phyloP scores from a whole-genome alignment of 352 stramenopile species.

The Phytophthora ohioensis region DNA sequence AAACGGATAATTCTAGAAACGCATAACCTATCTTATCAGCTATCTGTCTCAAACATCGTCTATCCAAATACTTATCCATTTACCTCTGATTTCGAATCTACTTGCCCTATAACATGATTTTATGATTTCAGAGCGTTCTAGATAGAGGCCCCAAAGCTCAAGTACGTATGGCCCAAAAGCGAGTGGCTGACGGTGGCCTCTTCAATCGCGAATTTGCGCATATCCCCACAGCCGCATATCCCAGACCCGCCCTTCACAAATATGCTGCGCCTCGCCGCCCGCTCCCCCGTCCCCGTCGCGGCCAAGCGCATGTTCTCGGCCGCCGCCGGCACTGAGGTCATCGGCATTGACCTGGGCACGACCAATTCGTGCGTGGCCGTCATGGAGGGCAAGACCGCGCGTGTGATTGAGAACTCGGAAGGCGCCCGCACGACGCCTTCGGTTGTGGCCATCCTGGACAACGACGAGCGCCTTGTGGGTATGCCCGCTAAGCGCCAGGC shows the following conservation, averaged over 20 bases:
- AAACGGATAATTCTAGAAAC: background rate
- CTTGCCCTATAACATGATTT: background rate
- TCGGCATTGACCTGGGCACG: slow-evolving; percentile 99
- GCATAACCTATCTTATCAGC: background rate
- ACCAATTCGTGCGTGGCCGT: slow-evolving; percentile 95
- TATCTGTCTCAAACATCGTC: background rate
- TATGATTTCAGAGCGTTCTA: background rate
- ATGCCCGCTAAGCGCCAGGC: slow-evolving; percentile 96
- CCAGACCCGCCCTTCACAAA: background rate
- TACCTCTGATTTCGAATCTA: background rate
- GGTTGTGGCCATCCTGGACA: slow-evolving; percentile 95
- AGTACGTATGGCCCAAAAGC: slow-evolving; percentile 24
- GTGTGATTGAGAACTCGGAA: slow-evolving; percentile 99
- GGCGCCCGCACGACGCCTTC: slow-evolving; percentile 96
- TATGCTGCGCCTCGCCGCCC: slow-evolving; percentile 38
- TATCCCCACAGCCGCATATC: slow-evolving; percentile 36
- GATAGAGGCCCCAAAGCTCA: slow-evolving; percentile 11
- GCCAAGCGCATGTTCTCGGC: slow-evolving; percentile 64
- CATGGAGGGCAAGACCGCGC: slow-evolving; percentile 83
- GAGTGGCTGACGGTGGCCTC: slow-evolving; percentile 29
- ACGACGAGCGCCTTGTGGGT: slow-evolving; percentile 95
- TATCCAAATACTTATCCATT: background rate
- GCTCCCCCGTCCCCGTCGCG: slow-evolving; percentile 27
- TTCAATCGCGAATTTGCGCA: slow-evolving; percentile 50
- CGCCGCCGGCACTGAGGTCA: slow-evolving; percentile 62